These are phyloP conservation scores for Cyathus striatus DNA, from an alignment of 768 basidiomycete genomes.

Conservation along the genomic window DNA sequence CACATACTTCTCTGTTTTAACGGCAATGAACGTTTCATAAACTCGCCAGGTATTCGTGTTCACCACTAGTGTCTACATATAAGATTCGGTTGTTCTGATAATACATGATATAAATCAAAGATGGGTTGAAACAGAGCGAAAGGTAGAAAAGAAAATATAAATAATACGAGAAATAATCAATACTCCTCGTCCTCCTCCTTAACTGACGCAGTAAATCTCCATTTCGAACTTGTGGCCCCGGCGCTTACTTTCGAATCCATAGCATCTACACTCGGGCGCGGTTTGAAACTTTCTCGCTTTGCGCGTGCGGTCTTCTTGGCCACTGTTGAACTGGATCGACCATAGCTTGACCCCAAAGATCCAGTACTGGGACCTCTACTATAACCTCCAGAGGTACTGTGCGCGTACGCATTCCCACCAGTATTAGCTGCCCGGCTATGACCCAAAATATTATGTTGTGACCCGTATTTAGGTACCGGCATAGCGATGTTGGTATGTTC, in stretches of 20 bases:
- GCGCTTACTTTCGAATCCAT: constrained; percentile 20
- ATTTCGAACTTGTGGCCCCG: constrained; percentile 19
- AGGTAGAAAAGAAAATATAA: constrained; percentile 2
- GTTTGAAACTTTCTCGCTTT: constrained; percentile 77
- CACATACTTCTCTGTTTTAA: neutral
- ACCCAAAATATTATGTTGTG: constrained; percentile 50
- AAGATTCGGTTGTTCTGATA: no score
- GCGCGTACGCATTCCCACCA: constrained; percentile 8
- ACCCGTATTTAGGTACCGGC: constrained; percentile 45
- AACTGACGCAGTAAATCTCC: constrained; percentile 32
- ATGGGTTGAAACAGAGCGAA: no score
- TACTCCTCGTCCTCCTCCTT: constrained; percentile 47
- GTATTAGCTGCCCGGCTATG: constrained; percentile 38
- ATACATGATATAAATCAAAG: no score
- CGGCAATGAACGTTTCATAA: neutral
- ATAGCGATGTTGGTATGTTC: constrained; percentile 31
- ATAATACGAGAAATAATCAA: constrained; percentile 9
- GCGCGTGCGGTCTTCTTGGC: constrained; percentile 49
- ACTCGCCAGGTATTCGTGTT: no score
- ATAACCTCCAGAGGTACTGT: constrained; percentile 17
- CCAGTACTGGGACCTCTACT: constrained; percentile 13
- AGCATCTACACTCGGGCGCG: constrained; percentile 67
- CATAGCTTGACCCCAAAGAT: constrained; percentile 12
- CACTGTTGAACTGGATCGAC: constrained; percentile 9
- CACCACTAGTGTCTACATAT: no score